Evolutionary conservation across 768 basidiomycete species (phyloP).

Genomic region (Mycena floridula): DNA sequence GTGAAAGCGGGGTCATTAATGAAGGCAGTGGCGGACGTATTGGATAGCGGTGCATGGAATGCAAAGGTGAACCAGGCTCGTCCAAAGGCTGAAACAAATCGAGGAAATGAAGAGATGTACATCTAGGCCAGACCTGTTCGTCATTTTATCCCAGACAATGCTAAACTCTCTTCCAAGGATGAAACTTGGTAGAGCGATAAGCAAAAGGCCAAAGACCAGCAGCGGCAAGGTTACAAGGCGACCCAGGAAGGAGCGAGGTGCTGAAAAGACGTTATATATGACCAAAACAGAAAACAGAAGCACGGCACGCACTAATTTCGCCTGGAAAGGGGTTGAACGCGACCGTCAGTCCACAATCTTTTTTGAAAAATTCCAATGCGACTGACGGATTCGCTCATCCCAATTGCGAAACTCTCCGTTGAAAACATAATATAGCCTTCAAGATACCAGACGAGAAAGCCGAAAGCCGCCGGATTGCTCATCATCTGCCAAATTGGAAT

Average conservation of each 20-base stretch:
- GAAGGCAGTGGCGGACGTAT: neutral
- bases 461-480: too few species aligned
- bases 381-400: too few species aligned
- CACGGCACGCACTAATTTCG: too few species aligned
- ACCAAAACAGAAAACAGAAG: too few species aligned
- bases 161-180: slow-evolving; percentile 91
- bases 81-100: neutral
- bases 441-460: too few species aligned
- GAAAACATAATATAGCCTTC: too few species aligned
- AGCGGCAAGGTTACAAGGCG: slow-evolving; percentile 81
- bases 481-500: too few species aligned
- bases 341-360: too few species aligned
- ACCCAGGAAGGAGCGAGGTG: slow-evolving; percentile 81
- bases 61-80: neutral
- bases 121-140: slow-evolving; percentile 29
- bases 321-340: too few species aligned
- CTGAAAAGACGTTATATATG: slow-evolving; percentile 24
- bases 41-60: neutral
- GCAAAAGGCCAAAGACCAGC: slow-evolving; percentile 78
- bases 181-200: slow-evolving; percentile 89
- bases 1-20: neutral
- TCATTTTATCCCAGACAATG: slow-evolving; percentile 84
- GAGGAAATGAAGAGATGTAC: slow-evolving; percentile 30
- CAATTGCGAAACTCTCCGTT: too few species aligned
- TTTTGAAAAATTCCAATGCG: too few species aligned